Evolutionary conservation across 139 green algal species (phyloP).

Genomic region (Coelastrella sp.): DNA sequence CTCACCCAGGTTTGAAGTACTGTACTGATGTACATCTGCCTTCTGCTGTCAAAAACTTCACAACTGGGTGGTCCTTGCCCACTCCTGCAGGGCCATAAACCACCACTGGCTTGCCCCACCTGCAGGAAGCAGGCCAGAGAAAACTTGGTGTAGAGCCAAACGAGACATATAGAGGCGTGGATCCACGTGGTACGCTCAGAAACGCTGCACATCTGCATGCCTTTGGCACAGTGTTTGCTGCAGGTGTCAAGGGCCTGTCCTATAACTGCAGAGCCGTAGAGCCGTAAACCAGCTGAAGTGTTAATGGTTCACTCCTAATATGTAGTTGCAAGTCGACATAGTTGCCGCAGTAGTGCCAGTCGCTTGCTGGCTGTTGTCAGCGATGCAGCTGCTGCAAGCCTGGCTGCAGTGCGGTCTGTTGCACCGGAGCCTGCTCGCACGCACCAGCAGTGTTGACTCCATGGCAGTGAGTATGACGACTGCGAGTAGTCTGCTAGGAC

Average conservation of each 20-base stretch:
- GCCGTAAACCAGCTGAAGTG: too few relatives aligned
- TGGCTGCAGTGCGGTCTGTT: background rate
- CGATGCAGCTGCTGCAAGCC: background rate
- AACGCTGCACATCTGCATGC: too few relatives aligned
- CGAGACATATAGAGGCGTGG: background rate
- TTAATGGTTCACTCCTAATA: too few relatives aligned
- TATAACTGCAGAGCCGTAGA: too few relatives aligned
- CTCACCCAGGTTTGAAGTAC: constrained; percentile 70
- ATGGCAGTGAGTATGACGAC: constrained; percentile 35
- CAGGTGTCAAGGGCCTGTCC: too few relatives aligned
- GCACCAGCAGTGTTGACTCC: constrained; percentile 44
- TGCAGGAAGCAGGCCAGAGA: constrained; percentile 22
- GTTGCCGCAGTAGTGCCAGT: too few relatives aligned
- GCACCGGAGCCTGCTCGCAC: background rate
- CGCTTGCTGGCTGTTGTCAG: too few relatives aligned
- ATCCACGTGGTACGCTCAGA: too few relatives aligned
- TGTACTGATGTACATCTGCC: constrained; percentile 56
- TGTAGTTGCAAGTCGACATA: too few relatives aligned
- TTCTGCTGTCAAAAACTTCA: constrained; percentile 72
- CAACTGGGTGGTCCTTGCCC: constrained; percentile 76
- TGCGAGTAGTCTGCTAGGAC: constrained; percentile 61
- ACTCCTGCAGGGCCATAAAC: constrained; percentile 75
- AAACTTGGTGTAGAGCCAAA: background rate
- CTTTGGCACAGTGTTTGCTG: too few relatives aligned
- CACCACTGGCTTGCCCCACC: constrained; percentile 78